These are phyloP conservation scores for Plantago major DNA, from an alignment of 257 asterid species.

Conservation along the genomic window DNA sequence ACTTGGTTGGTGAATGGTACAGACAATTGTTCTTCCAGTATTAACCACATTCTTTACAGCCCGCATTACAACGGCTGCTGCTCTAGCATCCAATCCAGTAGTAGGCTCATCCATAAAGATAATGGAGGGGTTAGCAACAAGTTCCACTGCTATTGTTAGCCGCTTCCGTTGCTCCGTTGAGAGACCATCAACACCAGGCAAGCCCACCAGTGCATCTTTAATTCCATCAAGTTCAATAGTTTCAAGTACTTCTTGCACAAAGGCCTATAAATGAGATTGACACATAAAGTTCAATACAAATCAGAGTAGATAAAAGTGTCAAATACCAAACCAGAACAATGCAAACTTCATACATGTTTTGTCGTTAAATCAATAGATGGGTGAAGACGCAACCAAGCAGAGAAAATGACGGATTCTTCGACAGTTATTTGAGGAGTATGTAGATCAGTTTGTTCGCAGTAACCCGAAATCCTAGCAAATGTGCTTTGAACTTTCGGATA, in stretches of 20 bases:
- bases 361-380: constrained; percentile 33
- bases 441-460: constrained; percentile 52
- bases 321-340: constrained; percentile 11
- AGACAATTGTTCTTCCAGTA: constrained; percentile 47
- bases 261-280: constrained; percentile 25
- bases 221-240: constrained; percentile 52
- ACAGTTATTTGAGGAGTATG: constrained; percentile 54
- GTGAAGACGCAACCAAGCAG: constrained; percentile 55
- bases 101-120: constrained; percentile 54
- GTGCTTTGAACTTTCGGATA: constrained; percentile 52
- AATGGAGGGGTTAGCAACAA: constrained; percentile 49
- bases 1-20: constrained; percentile 55
- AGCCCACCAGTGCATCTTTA: constrained; percentile 40
- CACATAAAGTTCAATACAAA: constrained; percentile 6
- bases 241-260: constrained; percentile 44
- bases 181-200: constrained; percentile 43
- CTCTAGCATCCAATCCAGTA: constrained; percentile 46
- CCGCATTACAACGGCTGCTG: constrained; percentile 51
- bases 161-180: constrained; percentile 51
- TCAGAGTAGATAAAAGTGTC: neutral
- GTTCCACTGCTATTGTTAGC: constrained; percentile 48
- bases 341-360: constrained; percentile 31
- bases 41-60: constrained; percentile 42
- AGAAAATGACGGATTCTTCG: constrained; percentile 47
- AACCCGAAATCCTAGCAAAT: constrained; percentile 49